These are phyloP conservation scores for Psilocybe subaeruginosa DNA, from an alignment of 768 basidiomycete genomes.

Conservation along the genomic window DNA sequence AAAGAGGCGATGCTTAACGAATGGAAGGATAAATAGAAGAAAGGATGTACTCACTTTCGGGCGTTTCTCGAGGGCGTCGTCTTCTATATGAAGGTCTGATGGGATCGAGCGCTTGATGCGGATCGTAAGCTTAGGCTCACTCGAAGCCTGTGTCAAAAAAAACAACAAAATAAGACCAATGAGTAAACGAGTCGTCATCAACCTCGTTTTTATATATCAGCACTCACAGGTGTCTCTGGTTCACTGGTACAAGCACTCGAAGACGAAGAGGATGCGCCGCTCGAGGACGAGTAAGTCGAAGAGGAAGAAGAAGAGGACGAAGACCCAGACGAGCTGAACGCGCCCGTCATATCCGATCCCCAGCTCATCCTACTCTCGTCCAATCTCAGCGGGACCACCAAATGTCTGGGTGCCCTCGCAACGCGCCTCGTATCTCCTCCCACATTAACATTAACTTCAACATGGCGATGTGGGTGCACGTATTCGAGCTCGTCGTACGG, in stretches of 20 bases:
- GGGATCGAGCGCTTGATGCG: conserved; percentile 37
- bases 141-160: too few species aligned
- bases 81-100: conserved; percentile 20
- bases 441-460: background rate
- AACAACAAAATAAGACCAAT: background rate
- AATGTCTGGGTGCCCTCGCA: background rate
- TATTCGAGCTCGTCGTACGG: background rate
- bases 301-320: conserved; percentile 12
- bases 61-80: conserved; percentile 33
- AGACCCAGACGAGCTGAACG: too few species aligned
- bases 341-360: background rate
- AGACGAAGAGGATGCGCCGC: too few species aligned
- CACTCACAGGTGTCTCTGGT: too few species aligned
- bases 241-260: too few species aligned
- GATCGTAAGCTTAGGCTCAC: conserved; percentile 23
- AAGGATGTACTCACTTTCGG: conserved; percentile 33
- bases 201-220: background rate
- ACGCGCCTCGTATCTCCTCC: background rate
- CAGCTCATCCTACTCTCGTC: background rate
- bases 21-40: too few species aligned
- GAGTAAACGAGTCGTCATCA: background rate
- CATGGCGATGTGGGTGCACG: background rate
- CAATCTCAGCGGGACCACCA: background rate
- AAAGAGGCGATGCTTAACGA: too few species aligned
- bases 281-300: background rate